A percentile compares a stretch with the other conserved stretches of the same genome.
These are phyloP conservation scores for Myxozyma mucilagina DNA, from an alignment of 805 yeast species.

Conservation along the genomic window DNA sequence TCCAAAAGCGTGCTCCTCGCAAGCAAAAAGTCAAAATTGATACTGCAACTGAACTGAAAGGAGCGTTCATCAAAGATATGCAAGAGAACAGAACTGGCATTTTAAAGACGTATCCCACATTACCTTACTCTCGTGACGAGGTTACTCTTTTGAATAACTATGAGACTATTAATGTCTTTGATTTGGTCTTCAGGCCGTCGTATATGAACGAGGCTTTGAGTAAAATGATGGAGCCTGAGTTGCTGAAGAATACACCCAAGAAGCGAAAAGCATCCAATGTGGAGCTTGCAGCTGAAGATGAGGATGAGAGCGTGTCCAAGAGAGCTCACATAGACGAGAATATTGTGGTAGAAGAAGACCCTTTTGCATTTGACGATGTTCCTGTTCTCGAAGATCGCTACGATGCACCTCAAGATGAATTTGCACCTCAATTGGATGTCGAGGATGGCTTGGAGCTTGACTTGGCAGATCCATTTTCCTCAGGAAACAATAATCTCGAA, in stretches of 20 bases:
- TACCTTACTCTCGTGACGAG: slow-evolving; percentile 24
- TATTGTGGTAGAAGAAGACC: slow-evolving; percentile 4
- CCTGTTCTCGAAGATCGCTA: slow-evolving; percentile 8
- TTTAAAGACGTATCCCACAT: slow-evolving; percentile 18
- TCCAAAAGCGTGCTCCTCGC: slow-evolving; percentile 33
- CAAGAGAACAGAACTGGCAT: slow-evolving; percentile 38
- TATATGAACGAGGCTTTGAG: slow-evolving; percentile 14
- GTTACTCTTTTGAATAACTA: slow-evolving; percentile 18
- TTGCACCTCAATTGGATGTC: not conserved
- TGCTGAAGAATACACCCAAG: not conserved
- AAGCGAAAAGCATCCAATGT: slow-evolving; percentile 17
- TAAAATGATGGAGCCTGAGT: slow-evolving; percentile 9
- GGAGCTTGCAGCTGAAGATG: slow-evolving; percentile 16
- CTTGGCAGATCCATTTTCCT: slow-evolving; percentile 14
- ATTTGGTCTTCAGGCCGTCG: slow-evolving; percentile 18
- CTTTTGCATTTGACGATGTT: slow-evolving; percentile 7
- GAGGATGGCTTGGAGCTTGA: slow-evolving; percentile 14
- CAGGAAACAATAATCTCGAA: not conserved
- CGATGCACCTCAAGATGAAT: slow-evolving; percentile 7
- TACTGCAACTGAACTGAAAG: slow-evolving; percentile 46
- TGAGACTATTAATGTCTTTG: slow-evolving; percentile 9
- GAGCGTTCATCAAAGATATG: slow-evolving; percentile 42
- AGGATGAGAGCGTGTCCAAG: slow-evolving; percentile 17
- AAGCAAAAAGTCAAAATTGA: slow-evolving; percentile 52
- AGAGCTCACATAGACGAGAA: slow-evolving; percentile 12